Base-by-base conservation (phyloP, 768 basidiomycete genomes). In the Lentinula detonsa region DNA sequence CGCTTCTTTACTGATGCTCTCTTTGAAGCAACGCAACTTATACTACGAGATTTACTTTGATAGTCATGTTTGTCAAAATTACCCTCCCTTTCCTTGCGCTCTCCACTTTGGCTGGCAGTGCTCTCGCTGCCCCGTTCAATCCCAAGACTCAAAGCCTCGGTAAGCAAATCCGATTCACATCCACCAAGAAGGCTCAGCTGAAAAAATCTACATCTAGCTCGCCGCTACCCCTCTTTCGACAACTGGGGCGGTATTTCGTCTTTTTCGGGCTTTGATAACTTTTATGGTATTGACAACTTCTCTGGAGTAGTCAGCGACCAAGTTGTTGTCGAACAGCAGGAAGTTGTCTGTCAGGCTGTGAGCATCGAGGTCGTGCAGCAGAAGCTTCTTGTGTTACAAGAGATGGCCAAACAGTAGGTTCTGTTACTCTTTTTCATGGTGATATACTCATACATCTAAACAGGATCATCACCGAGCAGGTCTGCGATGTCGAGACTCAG, bases 11-110 rank as follows among this genome's bases (percentile, higher is more conserved):
- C 35, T 52, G 51, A 40, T 21, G 5, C 28, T 53, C 9, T 33
- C 18, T 16, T 35, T 34, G 5, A 5, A 33, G 11, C 23, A 52
- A 52, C 4, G 46, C 46, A 8, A 21, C 10, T 18, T 11, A 23
- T 18, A 10, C 46, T 21, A 48, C 46, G 55, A 42, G 13, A 16
- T 13, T 56, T 31, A 42, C 21, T 56, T 40, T 35, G 15, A 45
- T 37, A 35, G 71, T 66, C 67, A 76, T 77, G 77, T 76, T 78
- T 67, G 68, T 72, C 59, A 76, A 75, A 64, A 67, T 75, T 65
- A 71, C 72, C 57, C 65, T 73, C 66, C 65, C 65, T 57, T 67
- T 71, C 46, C 57, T 75, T 65, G 67, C 70, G 65, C 61, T 73
- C 62, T 71, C 72, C 51, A 66, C 69, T 57, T 63, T 76, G 59